Percentiles rank a stretch among this genome's conserved stretches.
phyloP scores from a whole-genome alignment of 2,329 filamentous ascomycete genomes.

The Ceratocystis harringtonii region DNA sequence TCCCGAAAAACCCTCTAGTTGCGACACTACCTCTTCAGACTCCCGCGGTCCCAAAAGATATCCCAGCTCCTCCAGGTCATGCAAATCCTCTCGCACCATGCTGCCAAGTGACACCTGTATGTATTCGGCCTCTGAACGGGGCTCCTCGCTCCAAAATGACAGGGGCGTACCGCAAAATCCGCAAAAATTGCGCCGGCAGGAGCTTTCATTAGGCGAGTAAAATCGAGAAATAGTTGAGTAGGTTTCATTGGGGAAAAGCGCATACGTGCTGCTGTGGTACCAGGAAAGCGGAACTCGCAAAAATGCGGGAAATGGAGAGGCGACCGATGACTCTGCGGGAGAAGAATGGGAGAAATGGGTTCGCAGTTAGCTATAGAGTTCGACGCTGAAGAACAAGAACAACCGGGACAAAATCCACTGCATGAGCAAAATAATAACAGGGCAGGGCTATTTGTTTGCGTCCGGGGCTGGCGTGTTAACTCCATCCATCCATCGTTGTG shows the following conservation, averaged over 20 bases:
- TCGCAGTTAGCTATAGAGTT: not conserved
- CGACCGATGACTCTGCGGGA: conserved; percentile 46
- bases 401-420: too few relatives aligned
- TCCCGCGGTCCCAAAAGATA: conserved; percentile 39
- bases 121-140: conserved; percentile 54
- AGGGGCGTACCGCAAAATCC: conserved; percentile 82
- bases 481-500: too few relatives aligned
- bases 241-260: conserved; percentile 67
- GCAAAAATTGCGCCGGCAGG: conserved; percentile 65
- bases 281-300: conserved; percentile 67
- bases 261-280: conserved; percentile 62
- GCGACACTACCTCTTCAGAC: not conserved
- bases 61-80: conserved; percentile 57
- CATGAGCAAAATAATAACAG: too few relatives aligned
- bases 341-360: not conserved
- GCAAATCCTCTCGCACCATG: conserved; percentile 54
- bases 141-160: conserved; percentile 67
- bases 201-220: conserved; percentile 45
- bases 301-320: conserved; percentile 62
- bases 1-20: conserved; percentile 20
- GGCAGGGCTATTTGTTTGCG: too few relatives aligned
- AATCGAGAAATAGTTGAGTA: conserved; percentile 48
- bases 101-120: conserved; percentile 74
- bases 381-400: not conserved
- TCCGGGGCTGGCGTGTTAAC: too few relatives aligned